phyloP scores from a whole-genome alignment of 352 stramenopile genomes.

The Globisporangium lucens region DNA sequence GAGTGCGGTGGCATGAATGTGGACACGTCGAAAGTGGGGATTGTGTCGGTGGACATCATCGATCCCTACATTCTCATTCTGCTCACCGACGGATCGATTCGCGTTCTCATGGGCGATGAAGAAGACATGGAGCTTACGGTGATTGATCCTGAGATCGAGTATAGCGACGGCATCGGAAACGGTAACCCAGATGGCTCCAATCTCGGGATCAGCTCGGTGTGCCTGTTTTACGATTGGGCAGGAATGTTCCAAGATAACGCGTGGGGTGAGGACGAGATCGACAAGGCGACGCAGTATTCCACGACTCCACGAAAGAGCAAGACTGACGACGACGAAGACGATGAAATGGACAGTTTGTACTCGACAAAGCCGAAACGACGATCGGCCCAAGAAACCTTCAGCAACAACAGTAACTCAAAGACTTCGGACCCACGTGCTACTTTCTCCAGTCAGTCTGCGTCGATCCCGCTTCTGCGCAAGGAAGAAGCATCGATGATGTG shows the following conservation, averaged over 20 bases:
- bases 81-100: slow-evolving; percentile 76
- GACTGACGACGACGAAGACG: slow-evolving; percentile 44
- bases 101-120: slow-evolving; percentile 76
- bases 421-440: slow-evolving; percentile 16
- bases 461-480: slow-evolving; percentile 45
- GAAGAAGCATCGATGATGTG: slow-evolving; percentile 78
- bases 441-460: slow-evolving; percentile 19
- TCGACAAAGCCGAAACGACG: slow-evolving; percentile 35
- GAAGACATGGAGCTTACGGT: slow-evolving; percentile 82
- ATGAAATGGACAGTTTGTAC: slow-evolving; percentile 76
- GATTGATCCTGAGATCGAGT: slow-evolving; percentile 68
- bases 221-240: slow-evolving; percentile 83
- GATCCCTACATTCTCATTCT: slow-evolving; percentile 83
- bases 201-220: slow-evolving; percentile 56
- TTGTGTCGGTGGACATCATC: slow-evolving; percentile 81
- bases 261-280: slow-evolving; percentile 47
- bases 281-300: slow-evolving; percentile 18
- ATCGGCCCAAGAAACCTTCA: slow-evolving; percentile 9
- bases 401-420: slow-evolving; percentile 23
- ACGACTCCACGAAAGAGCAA: slow-evolving; percentile 20
- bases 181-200: slow-evolving; percentile 19
- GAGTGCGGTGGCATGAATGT: slow-evolving; percentile 85
- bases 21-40: slow-evolving; percentile 60
- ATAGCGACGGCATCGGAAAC: slow-evolving; percentile 43
- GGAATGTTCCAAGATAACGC: slow-evolving; percentile 72